These are phyloP conservation scores for Gracilariopsis chorda DNA, from an alignment of 23 red algal genomes.

Conservation along the genomic window DNA sequence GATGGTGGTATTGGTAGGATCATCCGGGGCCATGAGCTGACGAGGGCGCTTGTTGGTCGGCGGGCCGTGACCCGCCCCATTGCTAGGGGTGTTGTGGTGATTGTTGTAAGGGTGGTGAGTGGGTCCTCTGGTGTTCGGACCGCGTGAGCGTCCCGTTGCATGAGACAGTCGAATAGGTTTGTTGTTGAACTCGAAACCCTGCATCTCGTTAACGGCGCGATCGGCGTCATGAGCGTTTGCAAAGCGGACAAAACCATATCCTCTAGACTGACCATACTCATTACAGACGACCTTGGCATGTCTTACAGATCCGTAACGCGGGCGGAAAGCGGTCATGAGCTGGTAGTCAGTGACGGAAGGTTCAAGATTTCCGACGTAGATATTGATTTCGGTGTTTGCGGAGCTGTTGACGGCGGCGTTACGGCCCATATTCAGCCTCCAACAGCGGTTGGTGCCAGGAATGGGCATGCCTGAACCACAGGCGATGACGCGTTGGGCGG, in stretches of 20 bases:
- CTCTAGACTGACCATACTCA: conserved; percentile 70
- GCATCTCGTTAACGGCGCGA: conserved; percentile 69
- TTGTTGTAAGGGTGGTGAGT: conserved; percentile 13
- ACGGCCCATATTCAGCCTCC: conserved; percentile 80
- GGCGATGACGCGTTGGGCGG: conserved; percentile 54
- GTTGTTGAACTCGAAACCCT: conserved; percentile 66
- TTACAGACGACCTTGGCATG: conserved; percentile 89
- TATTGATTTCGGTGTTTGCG: conserved; percentile 61
- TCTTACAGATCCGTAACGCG: conserved; percentile 65
- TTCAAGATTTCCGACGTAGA: conserved; percentile 84
- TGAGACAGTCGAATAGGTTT: conserved; percentile 72
- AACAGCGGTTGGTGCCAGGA: conserved; percentile 71
- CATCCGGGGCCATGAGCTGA: conserved; percentile 63
- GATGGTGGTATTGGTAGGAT: conserved; percentile 65
- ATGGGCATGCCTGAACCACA: conserved; percentile 74
- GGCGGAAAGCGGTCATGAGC: conserved; percentile 70
- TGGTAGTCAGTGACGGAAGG: conserved; percentile 71
- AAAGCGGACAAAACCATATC: conserved; percentile 79
- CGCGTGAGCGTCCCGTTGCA: conserved; percentile 32
- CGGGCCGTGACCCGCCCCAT: conserved; percentile 21
- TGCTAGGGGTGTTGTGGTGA: not conserved
- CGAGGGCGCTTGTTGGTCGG: conserved; percentile 61
- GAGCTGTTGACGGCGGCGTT: conserved; percentile 37
- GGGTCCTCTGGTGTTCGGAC: not conserved
- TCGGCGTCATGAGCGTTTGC: conserved; percentile 61